Conservation (phyloP, 805 yeast species). For the Metschnikowia picachoensis region DNA sequence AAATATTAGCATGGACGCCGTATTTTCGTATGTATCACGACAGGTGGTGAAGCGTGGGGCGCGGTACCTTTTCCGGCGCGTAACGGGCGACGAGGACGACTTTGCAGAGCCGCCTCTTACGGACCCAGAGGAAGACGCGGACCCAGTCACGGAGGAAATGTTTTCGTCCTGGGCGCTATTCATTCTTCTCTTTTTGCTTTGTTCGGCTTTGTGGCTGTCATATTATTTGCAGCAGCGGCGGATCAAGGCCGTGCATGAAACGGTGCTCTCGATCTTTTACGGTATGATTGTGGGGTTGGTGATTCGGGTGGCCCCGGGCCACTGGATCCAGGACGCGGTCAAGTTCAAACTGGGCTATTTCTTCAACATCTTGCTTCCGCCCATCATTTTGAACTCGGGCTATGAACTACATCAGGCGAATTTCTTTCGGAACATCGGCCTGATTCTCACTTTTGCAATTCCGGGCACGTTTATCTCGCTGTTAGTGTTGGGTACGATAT, state of each 20-base stretch:
- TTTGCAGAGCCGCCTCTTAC: constrained; percentile 41
- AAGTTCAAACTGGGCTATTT: constrained; percentile 92
- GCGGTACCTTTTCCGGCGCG: constrained; percentile 28
- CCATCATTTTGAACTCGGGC: constrained; percentile 93
- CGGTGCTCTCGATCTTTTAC: constrained; percentile 90
- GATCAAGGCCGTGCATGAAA: constrained; percentile 95
- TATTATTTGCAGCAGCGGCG: constrained; percentile 87
- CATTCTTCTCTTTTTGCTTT: constrained; percentile 72
- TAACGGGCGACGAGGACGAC: constrained; percentile 28
- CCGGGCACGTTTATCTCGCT: constrained; percentile 96
- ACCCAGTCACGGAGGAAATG: constrained; percentile 91
- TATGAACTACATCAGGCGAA: constrained; percentile 95
- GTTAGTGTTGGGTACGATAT: constrained; percentile 80
- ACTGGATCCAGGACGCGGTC: constrained; percentile 93
- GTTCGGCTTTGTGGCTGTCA: constrained; percentile 92
- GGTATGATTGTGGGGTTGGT: constrained; percentile 95
- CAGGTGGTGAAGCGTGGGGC: constrained; percentile 8
- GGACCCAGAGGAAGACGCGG: constrained; percentile 58
- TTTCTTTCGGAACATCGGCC: constrained; percentile 86
- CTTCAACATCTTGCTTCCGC: constrained; percentile 91
- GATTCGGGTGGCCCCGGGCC: constrained; percentile 91
- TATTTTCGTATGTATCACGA: constrained; percentile 6
- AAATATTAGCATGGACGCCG: constrained; percentile 9
- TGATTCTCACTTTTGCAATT: constrained; percentile 89
- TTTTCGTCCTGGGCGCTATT: constrained; percentile 97